Conservation (phyloP, 257 asterid species). For the Rubia yunnanensis region DNA sequence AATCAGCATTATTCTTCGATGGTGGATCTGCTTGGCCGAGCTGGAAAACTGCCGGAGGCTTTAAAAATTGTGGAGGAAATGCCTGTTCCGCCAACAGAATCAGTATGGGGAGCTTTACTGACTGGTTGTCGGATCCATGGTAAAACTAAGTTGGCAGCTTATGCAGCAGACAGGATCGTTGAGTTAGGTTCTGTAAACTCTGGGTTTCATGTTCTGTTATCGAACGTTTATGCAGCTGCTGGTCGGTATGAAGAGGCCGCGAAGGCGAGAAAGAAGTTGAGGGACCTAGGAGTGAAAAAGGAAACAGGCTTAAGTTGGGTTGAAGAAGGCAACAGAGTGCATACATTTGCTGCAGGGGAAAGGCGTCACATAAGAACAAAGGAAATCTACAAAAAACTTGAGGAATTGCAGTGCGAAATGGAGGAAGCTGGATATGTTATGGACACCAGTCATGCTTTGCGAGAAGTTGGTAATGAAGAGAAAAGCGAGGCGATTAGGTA, state of each 20-base stretch:
- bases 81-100: constrained; percentile 77
- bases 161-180: constrained; percentile 71
- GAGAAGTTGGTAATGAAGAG: constrained; percentile 61
- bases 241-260: constrained; percentile 89
- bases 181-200: constrained; percentile 62
- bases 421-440: constrained; percentile 60
- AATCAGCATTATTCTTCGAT: constrained; percentile 79
- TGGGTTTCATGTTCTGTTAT: constrained; percentile 56
- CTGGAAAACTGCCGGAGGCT: constrained; percentile 75
- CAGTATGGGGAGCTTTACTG: constrained; percentile 82
- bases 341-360: constrained; percentile 74
- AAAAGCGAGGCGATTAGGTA: constrained; percentile 45
- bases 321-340: constrained; percentile 68
- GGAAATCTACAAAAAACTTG: constrained; percentile 56
- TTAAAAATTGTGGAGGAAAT: constrained; percentile 44
- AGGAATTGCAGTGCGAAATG: constrained; percentile 51
- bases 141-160: constrained; percentile 54
- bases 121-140: constrained; percentile 74
- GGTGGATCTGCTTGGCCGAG: constrained; percentile 85
- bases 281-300: constrained; percentile 66
- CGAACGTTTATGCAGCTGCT: constrained; percentile 72
- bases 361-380: constrained; percentile 34
- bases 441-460: constrained; percentile 48
- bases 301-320: constrained; percentile 94
- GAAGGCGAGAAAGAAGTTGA: constrained; percentile 61